Conservation (phyloP, 2,329 filamentous ascomycete species). For the Penicillium sp. region DNA sequence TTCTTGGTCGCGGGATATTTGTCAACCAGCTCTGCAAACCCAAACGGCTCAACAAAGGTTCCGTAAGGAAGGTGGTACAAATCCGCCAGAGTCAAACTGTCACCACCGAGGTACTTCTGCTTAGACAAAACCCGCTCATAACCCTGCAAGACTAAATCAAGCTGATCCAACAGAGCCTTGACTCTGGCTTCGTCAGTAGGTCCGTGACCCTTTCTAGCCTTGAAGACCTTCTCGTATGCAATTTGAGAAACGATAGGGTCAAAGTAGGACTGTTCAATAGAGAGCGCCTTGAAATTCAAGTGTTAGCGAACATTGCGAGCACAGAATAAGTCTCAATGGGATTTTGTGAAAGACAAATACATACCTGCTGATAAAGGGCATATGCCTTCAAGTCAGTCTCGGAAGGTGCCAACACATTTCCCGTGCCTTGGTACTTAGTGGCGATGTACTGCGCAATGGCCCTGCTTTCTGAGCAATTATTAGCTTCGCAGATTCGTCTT, state of each 20-base stretch:
- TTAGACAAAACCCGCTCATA: slow-evolving; percentile 21
- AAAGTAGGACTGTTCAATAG: slow-evolving; percentile 29
- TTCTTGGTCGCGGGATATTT: slow-evolving; percentile 14
- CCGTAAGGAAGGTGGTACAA: slow-evolving; percentile 16
- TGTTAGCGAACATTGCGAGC: neutral
- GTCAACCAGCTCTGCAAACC: slow-evolving; percentile 9
- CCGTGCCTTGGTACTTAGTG: slow-evolving; percentile 17
- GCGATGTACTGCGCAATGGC: slow-evolving; percentile 35
- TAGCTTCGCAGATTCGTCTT: neutral
- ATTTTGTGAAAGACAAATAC: neutral
- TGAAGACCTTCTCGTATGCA: slow-evolving; percentile 20
- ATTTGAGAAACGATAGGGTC: slow-evolving; percentile 11
- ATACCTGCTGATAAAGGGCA: slow-evolving; percentile 26
- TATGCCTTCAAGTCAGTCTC: slow-evolving; percentile 20
- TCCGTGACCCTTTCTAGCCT: slow-evolving; percentile 9
- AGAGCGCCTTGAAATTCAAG: slow-evolving; percentile 20
- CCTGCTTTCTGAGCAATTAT: slow-evolving; percentile 24
- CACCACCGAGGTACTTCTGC: slow-evolving; percentile 21
- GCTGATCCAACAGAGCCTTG: slow-evolving; percentile 7
- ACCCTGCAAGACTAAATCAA: slow-evolving; percentile 10
- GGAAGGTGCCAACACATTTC: slow-evolving; percentile 11
- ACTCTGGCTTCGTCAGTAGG: slow-evolving; percentile 13
- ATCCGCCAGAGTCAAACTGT: slow-evolving; percentile 17
- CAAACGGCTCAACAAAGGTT: slow-evolving; percentile 10
- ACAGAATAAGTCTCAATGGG: too few species aligned